Percentiles rank a stretch among this genome's conserved stretches.
These are phyloP conservation scores for Candida tropicalis DNA, from an alignment of 1,139 yeast genomes.

Conservation along the genomic window DNA sequence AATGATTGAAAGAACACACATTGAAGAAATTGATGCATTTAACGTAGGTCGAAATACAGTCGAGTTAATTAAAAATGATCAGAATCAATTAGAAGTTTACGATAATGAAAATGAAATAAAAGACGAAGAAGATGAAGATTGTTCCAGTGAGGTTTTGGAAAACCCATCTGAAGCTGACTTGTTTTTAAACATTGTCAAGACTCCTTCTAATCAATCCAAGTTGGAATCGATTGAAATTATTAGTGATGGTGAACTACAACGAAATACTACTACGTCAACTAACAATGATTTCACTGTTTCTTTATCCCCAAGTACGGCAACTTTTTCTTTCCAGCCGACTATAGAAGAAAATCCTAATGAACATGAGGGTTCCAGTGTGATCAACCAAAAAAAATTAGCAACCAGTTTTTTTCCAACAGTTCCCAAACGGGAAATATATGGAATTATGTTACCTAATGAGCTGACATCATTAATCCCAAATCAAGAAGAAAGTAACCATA, in stretches of 20 bases:
- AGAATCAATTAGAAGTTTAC: neutral
- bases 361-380: no score
- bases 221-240: constrained; percentile 5
- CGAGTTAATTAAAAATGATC: constrained; percentile 1
- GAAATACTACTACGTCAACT: neutral
- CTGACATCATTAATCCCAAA: no score
- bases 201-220: neutral
- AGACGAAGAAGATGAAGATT: neutral
- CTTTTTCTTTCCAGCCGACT: neutral
- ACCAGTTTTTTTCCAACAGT: neutral
- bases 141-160: neutral
- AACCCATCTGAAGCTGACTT: neutral
- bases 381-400: no score
- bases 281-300: neutral
- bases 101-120: neutral
- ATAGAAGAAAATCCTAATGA: no score
- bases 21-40: constrained; percentile 7
- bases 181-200: neutral
- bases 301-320: neutral
- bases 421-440: constrained; percentile 1
- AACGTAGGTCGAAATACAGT: constrained; percentile 2
- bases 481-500: neutral
- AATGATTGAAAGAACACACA: constrained; percentile 1
- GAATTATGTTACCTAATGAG: neutral
- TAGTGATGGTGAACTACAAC: neutral